Percentiles rank a stretch among this genome's conserved stretches.
These are phyloP conservation scores for Erigeron philadelphicus DNA, from an alignment of 140 eudicot genomes.

Conservation along the genomic window DNA sequence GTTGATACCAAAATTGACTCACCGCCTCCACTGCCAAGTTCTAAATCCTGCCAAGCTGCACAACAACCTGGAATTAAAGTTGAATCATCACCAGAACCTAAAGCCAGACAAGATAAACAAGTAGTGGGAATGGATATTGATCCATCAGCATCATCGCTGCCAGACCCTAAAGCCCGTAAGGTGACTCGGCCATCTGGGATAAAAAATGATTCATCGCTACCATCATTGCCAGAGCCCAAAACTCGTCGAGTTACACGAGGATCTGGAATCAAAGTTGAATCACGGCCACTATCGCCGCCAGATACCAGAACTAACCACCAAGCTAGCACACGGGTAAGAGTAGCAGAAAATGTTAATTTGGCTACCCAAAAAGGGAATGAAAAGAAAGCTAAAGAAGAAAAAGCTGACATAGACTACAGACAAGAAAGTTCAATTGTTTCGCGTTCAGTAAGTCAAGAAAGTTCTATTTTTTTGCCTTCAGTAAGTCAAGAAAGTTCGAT, in stretches of 20 bases:
- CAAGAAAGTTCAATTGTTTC: background rate
- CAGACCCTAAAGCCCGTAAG: slow-evolving; percentile 9
- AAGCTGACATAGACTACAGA: slow-evolving; percentile 16
- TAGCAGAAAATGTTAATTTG: background rate
- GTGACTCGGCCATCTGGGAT: background rate
- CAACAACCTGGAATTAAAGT: background rate
- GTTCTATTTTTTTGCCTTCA: too few relatives aligned
- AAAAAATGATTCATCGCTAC: background rate
- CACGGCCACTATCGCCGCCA: slow-evolving; percentile 24
- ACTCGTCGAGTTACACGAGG: slow-evolving; percentile 19
- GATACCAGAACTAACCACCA: slow-evolving; percentile 20
- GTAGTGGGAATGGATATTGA: slow-evolving; percentile 19
- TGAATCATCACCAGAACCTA: background rate
- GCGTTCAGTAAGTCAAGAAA: slow-evolving; percentile 21
- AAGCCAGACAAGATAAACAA: slow-evolving; percentile 15
- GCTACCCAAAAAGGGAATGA: slow-evolving; percentile 16
- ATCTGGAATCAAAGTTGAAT: slow-evolving; percentile 22
- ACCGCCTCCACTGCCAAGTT: slow-evolving; percentile 14
- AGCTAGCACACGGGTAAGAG: slow-evolving; percentile 3
- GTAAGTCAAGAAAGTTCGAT: too few relatives aligned
- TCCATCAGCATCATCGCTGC: slow-evolving; percentile 22
- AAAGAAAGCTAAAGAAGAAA: slow-evolving; percentile 11
- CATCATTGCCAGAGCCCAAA: slow-evolving; percentile 13
- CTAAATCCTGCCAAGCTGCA: slow-evolving; percentile 21
- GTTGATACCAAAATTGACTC: slow-evolving; percentile 4